phyloP scores from a whole-genome alignment of 768 basidiomycete species.

The Suillus sp. region DNA sequence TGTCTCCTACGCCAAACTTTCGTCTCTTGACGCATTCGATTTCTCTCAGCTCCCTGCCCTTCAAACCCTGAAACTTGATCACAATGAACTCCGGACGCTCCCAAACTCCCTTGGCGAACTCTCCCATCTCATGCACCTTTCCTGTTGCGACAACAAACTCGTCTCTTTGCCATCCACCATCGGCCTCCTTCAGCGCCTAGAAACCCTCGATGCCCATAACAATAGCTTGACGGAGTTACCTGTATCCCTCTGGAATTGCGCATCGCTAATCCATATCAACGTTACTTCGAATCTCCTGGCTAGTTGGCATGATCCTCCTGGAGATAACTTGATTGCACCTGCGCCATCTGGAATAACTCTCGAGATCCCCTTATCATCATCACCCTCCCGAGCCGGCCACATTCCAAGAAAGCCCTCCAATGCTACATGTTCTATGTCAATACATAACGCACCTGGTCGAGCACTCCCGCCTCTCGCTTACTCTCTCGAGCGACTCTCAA shows the following conservation, averaged over 20 bases:
- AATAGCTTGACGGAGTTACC: constrained; percentile 85
- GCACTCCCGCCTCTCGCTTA: constrained; percentile 61
- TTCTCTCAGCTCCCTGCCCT: constrained; percentile 76
- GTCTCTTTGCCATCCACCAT: constrained; percentile 74
- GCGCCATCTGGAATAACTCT: constrained; percentile 25
- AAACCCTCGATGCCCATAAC: constrained; percentile 84
- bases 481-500: constrained; percentile 75
- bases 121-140: constrained; percentile 65
- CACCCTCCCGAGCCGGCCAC: constrained; percentile 18
- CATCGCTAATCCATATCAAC: constrained; percentile 71
- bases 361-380: constrained; percentile 19
- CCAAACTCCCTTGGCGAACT: constrained; percentile 85
- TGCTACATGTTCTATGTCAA: constrained; percentile 19
- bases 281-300: constrained; percentile 85
- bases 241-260: constrained; percentile 79
- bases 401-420: constrained; percentile 38
- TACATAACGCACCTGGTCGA: constrained; percentile 30
- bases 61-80: constrained; percentile 70
- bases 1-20: constrained; percentile 86
- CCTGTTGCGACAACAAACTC: constrained; percentile 91
- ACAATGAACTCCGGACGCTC: constrained; percentile 83
- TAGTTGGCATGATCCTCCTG: constrained; percentile 67
- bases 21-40: constrained; percentile 73
- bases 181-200: constrained; percentile 73
- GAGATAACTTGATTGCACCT: constrained; percentile 31